phyloP scores from a whole-genome alignment of 352 stramenopile species.

The Phytophthora cryptogea region DNA sequence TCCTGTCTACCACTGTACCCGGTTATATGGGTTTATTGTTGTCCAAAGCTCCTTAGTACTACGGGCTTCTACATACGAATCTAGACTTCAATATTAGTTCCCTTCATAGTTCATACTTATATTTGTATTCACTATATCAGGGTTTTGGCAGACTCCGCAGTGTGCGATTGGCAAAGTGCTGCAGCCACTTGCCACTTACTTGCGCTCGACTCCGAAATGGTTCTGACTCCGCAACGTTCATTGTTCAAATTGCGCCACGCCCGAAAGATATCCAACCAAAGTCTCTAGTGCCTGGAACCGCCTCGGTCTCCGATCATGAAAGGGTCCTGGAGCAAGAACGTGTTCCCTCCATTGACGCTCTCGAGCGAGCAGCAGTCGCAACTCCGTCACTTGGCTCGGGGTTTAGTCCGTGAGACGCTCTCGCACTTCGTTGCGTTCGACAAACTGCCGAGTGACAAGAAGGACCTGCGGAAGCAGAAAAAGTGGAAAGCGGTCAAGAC shows the following conservation, averaged over 20 bases:
- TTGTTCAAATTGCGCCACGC: constrained; percentile 17
- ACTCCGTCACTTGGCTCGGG: constrained; percentile 32
- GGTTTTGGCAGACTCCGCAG: not conserved
- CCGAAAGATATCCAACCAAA: not conserved
- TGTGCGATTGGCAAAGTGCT: not conserved
- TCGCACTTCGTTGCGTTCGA: constrained; percentile 38
- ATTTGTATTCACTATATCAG: too few species aligned
- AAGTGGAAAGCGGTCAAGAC: constrained; percentile 52
- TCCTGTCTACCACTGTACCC: not conserved
- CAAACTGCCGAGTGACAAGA: constrained; percentile 12
- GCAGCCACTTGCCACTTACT: constrained; percentile 12
- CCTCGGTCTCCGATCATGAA: constrained; percentile 19
- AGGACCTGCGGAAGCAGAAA: constrained; percentile 29
- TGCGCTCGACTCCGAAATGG: not conserved
- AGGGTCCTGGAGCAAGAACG: constrained; percentile 30
- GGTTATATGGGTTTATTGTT: not conserved
- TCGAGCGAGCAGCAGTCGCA: constrained; percentile 25
- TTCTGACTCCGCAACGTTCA: constrained; percentile 6
- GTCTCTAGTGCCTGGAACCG: not conserved
- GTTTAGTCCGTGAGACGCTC: constrained; percentile 42
- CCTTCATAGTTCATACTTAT: not conserved
- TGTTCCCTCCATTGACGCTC: constrained; percentile 39
- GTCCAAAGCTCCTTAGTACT: not conserved
- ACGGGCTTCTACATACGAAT: not conserved
- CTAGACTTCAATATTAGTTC: not conserved